phyloP scores from a whole-genome alignment of 108 stramenopile genomes.

The Schizochytrium sp. region DNA sequence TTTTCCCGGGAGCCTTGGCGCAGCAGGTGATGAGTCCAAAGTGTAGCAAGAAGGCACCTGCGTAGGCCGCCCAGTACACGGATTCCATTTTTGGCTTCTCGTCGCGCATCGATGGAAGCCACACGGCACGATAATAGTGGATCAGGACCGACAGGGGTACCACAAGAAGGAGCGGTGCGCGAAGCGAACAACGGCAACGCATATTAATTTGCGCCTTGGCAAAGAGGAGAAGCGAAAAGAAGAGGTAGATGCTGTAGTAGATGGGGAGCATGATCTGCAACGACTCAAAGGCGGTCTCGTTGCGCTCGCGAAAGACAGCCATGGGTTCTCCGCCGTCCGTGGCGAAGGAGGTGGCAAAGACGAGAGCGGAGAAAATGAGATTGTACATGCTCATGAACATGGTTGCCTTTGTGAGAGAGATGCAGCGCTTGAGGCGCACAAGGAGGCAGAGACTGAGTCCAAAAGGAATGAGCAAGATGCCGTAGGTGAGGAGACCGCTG shows the following conservation, averaged over 20 bases:
- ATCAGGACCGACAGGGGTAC: not conserved
- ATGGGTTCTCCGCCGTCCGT: not conserved
- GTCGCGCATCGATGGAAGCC: not conserved
- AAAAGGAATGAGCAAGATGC: not conserved
- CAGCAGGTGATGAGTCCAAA: slow-evolving; percentile 14
- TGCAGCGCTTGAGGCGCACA: slow-evolving; percentile 16
- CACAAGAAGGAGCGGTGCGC: not conserved
- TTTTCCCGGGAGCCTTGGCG: not conserved
- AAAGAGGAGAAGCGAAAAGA: not conserved
- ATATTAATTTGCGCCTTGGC: not conserved
- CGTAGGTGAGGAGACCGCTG: not conserved
- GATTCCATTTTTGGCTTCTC: not conserved
- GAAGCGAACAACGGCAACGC: not conserved
- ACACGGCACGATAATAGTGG: not conserved
- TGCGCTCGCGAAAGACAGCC: not conserved
- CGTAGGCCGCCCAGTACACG: not conserved
- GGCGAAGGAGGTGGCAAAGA: slow-evolving; percentile 11
- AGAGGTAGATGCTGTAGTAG: not conserved
- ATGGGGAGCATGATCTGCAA: not conserved
- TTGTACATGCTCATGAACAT: slow-evolving; percentile 10
- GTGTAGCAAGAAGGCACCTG: not conserved
- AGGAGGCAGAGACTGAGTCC: not conserved
- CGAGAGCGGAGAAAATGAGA: not conserved
- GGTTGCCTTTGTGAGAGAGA: slow-evolving; percentile 13
- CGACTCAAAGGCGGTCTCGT: not conserved